Base-by-base conservation (phyloP, 139 green algal genomes). In the Tetradesmus lagerheimii region DNA sequence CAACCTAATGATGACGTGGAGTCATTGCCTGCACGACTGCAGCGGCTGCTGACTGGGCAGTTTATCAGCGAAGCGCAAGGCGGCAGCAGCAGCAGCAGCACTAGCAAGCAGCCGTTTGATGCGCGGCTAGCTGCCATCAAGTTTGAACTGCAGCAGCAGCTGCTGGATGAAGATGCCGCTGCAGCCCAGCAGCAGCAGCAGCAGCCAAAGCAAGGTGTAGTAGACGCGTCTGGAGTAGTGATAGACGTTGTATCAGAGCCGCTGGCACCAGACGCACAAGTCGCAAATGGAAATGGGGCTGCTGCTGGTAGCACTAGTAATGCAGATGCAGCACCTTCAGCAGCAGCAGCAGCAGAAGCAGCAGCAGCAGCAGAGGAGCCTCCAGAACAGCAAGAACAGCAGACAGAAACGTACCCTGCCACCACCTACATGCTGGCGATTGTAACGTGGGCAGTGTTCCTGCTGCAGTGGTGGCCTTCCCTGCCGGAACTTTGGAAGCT, bases 391-490 rank as follows among this genome's bases (percentile, higher is more conserved):
- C n/a, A n/a, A n/a, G n/a, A n/a, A n/a, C 76, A 82, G 76, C 76
- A 82, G 37, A 45, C 43, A 38, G 83, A 39, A 15, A 39, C 34
- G 0, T 88, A 67, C 27, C 83, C 83, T 64, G 83, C 83, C 12
- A 41, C 34, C 20, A 80, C 83, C 14, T 38, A 43, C 12, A 29
- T 88, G 62, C 47, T 88, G 38, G 38, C 80, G 27, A 20, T 88
- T 34, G 38, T 29, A 1, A 88, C 43, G 25, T 88, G 83, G 83
- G 83, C 27, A 4, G 83, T 88, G 62, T 88, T 80, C 20, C 25
- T 80, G 38, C 38, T 80, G 83, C 83, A 88, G 83, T 88, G 83
- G 83, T 88, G 62, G 62, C 83, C 62, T 4, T 25, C 67, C 4
- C 64, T 88, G 37, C 83, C 83, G n/a, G 83, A 88, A 38, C 37